Evolutionary conservation across 495 filamentous ascomycete species (phyloP).

Genomic region (Penicillium ochrochloron): DNA sequence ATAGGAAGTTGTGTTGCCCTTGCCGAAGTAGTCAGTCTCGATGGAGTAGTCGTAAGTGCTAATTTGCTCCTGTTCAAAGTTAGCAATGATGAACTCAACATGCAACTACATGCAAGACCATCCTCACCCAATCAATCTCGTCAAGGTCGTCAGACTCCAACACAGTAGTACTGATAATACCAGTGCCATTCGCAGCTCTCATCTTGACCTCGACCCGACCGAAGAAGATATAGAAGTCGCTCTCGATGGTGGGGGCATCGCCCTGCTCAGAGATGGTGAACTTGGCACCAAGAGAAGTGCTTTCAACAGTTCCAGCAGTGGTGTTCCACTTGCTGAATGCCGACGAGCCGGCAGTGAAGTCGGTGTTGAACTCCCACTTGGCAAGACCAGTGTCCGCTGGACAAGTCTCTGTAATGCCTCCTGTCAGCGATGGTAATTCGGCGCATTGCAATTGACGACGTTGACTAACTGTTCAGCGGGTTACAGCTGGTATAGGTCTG

Average conservation of each 20-base stretch:
- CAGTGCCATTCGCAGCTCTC: slow-evolving; percentile 73
- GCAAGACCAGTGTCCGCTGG: slow-evolving; percentile 66
- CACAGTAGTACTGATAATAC: slow-evolving; percentile 80
- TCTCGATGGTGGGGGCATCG: slow-evolving; percentile 75
- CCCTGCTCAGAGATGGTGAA: slow-evolving; percentile 73
- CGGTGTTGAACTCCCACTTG: slow-evolving; percentile 57
- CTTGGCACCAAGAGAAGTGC: slow-evolving; percentile 59
- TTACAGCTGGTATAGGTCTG: slow-evolving; percentile 77
- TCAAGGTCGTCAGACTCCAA: slow-evolving; percentile 88
- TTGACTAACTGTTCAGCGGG: slow-evolving; percentile 58
- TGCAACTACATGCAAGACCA: background rate
- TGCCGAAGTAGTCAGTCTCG: slow-evolving; percentile 94
- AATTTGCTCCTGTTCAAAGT: slow-evolving; percentile 48
- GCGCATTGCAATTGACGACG: too few species aligned
- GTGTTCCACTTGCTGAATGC: slow-evolving; percentile 63
- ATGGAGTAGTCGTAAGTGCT: slow-evolving; percentile 67
- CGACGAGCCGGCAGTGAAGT: slow-evolving; percentile 64
- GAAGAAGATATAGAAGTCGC: slow-evolving; percentile 82
- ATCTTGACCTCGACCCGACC: slow-evolving; percentile 74
- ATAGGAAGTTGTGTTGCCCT: slow-evolving; percentile 78
- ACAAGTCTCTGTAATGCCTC: slow-evolving; percentile 49
- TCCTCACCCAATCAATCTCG: slow-evolving; percentile 89
- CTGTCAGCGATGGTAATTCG: background rate
- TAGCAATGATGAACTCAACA: background rate
- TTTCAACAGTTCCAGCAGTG: slow-evolving; percentile 58